Base-by-base conservation (phyloP, 208 protist species). In the Acanthamoeba royreba region DNA sequence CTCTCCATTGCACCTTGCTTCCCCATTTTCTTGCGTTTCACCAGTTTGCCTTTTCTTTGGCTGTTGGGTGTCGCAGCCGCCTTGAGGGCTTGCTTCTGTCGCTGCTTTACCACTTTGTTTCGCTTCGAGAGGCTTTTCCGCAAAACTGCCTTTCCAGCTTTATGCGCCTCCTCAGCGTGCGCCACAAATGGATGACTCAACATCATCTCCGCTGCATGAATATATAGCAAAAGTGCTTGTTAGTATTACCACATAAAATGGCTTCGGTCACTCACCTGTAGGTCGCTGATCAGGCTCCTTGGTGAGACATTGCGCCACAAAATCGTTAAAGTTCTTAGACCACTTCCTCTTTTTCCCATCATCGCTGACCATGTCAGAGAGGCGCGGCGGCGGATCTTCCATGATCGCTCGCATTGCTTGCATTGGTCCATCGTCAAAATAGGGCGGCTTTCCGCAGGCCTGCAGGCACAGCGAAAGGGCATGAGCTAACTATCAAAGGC, bases 281-380 rank as follows among this genome's bases (percentile, higher is more conserved):
- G 88, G 88, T 58, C 88, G 55, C n/a, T 55, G 35, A n/a, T 40
- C 22, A 31, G 88, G 61, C 19, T 92, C 88, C 88, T 92, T 92
- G 88, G 43, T 52, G 45, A 92, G 88, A 28, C 88, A 92, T 43
- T 92, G 88, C 53, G 88, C 88, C 8, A 92, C 88, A 81, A 92
- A 92, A 33, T 92, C 88, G 11, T 92, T 33, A 52, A 92, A 92
- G 9, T 92, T 61, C 19, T 2, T n/a, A 11, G 88, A 92, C 88
- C 88, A 92, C 35, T 92, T 92, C n/a, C n/a, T n/a, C n/a, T n/a
- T n/a, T n/a, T n/a, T n/a, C n/a, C n/a, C n/a, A n/a, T n/a, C n/a
- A n/a, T n/a, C n/a, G n/a, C n/a, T n/a, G n/a, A n/a, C n/a, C n/a
- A n/a, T n/a, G n/a, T n/a, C n/a, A n/a, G n/a, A n/a, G n/a, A 92